A percentile compares a stretch with the other conserved stretches of the same genome.
Conservation (phyloP, 176 grass and related monocot genomes). For the Oropetium thomaeum region DNA sequence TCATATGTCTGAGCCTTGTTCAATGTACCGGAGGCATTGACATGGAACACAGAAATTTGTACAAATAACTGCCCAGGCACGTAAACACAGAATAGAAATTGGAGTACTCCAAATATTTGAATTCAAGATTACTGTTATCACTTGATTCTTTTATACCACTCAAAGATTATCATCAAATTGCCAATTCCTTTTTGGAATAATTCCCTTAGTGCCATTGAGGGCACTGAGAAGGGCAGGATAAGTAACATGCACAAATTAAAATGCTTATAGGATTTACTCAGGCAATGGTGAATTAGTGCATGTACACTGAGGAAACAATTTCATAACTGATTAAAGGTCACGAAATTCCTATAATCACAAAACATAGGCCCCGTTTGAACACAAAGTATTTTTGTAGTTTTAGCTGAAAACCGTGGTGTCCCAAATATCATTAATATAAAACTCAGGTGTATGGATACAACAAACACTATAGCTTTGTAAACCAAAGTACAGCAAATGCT, state of each 20-base stretch:
- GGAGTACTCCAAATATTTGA: not conserved
- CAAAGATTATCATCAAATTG: conserved; percentile 1
- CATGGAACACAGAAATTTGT: not conserved
- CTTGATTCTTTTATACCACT: not conserved
- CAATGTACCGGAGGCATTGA: not conserved
- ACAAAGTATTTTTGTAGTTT: no score
- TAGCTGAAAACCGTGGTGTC: no score
- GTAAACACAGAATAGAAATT: not conserved
- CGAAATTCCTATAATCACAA: not conserved
- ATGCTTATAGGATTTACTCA: not conserved
- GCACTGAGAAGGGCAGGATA: not conserved
- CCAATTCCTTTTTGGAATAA: not conserved
- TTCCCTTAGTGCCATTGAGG: no score
- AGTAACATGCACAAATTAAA: conserved; percentile 5
- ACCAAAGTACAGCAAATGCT: no score
- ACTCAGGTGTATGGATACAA: no score
- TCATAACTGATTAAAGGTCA: not conserved
- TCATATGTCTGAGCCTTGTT: not conserved
- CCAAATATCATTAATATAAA: no score
- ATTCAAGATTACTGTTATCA: not conserved
- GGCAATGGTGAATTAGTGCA: not conserved
- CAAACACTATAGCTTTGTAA: no score
- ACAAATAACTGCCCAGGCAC: not conserved
- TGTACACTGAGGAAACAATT: not conserved
- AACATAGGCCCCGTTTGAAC: no score